These are phyloP conservation scores for Hyphochytrium catenoides DNA, from an alignment of 352 stramenopile genomes.

Conservation along the genomic window DNA sequence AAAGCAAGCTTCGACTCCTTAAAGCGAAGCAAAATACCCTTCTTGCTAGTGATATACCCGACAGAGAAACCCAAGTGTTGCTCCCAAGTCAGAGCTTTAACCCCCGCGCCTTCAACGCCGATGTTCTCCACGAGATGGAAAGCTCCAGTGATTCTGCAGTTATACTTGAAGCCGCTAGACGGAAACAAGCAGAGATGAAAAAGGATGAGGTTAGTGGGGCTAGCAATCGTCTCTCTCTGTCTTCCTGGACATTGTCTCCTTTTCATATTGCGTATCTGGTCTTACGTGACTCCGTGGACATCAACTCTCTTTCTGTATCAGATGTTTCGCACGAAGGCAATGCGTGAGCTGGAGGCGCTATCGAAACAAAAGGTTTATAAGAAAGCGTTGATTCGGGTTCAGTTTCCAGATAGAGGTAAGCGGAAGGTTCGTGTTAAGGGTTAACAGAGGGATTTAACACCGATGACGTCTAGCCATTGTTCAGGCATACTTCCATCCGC, in stretches of 20 bases:
- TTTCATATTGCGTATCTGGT: no score
- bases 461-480: no score
- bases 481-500: no score
- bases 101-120: no score
- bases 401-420: slow-evolving; percentile 54
- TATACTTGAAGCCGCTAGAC: slow-evolving; percentile 41
- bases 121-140: no score
- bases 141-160: slow-evolving; percentile 36
- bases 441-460: no score
- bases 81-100: no score
- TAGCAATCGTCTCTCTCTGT: slow-evolving; percentile 2
- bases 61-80: no score
- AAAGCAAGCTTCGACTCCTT: no score
- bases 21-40: no score
- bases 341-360: slow-evolving; percentile 58
- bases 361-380: slow-evolving; percentile 56
- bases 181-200: slow-evolving; percentile 33
- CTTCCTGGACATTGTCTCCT: slow-evolving; percentile 2
- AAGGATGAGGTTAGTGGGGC: slow-evolving; percentile 30
- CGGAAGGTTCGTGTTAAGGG: no score
- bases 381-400: slow-evolving; percentile 36
- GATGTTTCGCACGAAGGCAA: slow-evolving; percentile 57
- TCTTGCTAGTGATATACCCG: no score
- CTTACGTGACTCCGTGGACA: slow-evolving; percentile 8
- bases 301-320: background rate